Percentiles rank a stretch among this genome's conserved stretches.
Evolutionary conservation across 345 rosid species (phyloP).

Genomic region (Lumnitzera littorea): DNA sequence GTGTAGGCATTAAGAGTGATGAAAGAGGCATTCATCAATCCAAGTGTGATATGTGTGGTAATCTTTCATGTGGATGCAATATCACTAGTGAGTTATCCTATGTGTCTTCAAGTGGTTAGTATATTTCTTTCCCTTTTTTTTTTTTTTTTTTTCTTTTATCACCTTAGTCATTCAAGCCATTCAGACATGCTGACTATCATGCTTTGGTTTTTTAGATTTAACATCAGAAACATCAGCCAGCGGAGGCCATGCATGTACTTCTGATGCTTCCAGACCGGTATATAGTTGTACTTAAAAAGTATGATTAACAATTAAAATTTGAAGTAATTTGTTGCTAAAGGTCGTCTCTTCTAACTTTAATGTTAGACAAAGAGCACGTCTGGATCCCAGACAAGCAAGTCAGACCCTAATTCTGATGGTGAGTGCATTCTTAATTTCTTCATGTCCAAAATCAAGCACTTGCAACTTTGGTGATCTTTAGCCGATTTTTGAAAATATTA

Average conservation of each 20-base stretch:
- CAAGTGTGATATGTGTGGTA: slow-evolving; percentile 40
- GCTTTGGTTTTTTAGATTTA: slow-evolving; percentile 20
- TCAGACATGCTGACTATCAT: neutral
- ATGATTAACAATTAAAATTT: neutral
- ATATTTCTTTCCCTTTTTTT: slow-evolving; percentile 1
- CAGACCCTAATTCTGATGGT: slow-evolving; percentile 73
- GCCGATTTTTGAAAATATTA: slow-evolving; percentile 11
- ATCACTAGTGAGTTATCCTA: slow-evolving; percentile 20
- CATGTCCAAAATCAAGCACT: slow-evolving; percentile 1
- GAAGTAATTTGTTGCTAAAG: neutral
- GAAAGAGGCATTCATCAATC: slow-evolving; percentile 20
- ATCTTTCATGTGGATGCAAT: slow-evolving; percentile 28
- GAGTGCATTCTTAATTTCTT: slow-evolving; percentile 22
- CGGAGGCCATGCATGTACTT: slow-evolving; percentile 18
- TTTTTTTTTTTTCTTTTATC: neutral
- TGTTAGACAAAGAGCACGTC: slow-evolving; percentile 32
- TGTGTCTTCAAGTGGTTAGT: slow-evolving; percentile 30
- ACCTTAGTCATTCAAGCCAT: neutral
- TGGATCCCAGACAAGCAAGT: slow-evolving; percentile 37
- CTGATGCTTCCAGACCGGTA: slow-evolving; percentile 46
- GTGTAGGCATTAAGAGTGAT: slow-evolving; percentile 25
- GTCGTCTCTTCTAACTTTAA: neutral
- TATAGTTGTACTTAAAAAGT: neutral
- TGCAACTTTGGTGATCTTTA: slow-evolving; percentile 11
- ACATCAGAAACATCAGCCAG: slow-evolving; percentile 27